Evolutionary conservation across 768 basidiomycete species (phyloP).

Genomic region (Mycena galericulata): DNA sequence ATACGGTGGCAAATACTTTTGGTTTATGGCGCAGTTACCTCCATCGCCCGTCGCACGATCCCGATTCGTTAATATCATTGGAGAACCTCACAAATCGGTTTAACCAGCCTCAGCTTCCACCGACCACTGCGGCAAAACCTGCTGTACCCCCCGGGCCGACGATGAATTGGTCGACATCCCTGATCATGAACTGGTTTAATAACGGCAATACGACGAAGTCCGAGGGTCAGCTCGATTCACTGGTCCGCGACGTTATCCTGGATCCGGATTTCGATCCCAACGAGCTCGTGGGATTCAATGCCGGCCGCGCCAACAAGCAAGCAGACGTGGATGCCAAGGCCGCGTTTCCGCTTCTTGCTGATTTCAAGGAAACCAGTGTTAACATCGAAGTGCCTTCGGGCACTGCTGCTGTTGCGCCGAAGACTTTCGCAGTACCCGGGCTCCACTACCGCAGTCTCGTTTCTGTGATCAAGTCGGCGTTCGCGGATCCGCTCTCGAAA

Average conservation of each 20-base stretch:
- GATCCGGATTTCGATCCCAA: conserved; percentile 29
- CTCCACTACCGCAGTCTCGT: conserved; percentile 42
- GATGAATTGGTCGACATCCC: not conserved
- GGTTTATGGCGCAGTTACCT: conserved; percentile 23
- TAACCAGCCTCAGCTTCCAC: not conserved
- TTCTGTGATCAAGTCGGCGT: conserved; percentile 39
- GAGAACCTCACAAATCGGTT: conserved; percentile 21
- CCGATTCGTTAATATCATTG: conserved; percentile 10
- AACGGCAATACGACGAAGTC: conserved; percentile 33
- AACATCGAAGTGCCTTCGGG: conserved; percentile 43
- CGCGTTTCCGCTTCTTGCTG: conserved; percentile 20
- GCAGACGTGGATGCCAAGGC: conserved; percentile 23
- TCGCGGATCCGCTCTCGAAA: conserved; percentile 28
- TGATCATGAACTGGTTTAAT: conserved; percentile 24
- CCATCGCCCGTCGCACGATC: conserved; percentile 31
- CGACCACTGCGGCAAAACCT: not conserved
- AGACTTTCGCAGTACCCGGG: conserved; percentile 38
- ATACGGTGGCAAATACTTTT: conserved; percentile 14
- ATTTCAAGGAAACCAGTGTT: conserved; percentile 36
- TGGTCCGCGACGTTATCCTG: conserved; percentile 30
- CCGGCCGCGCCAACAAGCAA: conserved; percentile 32
- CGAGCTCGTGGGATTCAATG: conserved; percentile 29
- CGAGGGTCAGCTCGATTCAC: conserved; percentile 22
- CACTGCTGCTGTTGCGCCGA: conserved; percentile 31
- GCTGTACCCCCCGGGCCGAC: not conserved